Conservation (phyloP, 2,329 filamentous ascomycete genomes). For the Saccharata proteae region DNA sequence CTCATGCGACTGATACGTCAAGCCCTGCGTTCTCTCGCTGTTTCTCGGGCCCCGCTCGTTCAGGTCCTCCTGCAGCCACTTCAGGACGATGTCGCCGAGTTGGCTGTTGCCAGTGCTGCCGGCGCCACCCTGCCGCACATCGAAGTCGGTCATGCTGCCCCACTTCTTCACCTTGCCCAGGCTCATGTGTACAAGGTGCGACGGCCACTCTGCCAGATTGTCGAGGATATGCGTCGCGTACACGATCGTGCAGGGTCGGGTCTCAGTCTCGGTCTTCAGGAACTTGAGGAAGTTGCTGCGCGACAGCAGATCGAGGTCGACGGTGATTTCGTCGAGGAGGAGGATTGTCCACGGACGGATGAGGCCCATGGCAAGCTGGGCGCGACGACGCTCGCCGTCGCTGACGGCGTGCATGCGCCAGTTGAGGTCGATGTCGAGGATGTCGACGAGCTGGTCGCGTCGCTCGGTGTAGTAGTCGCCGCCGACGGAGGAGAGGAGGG, state of each 20-base stretch:
- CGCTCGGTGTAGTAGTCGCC: constrained; percentile 72
- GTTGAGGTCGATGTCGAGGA: constrained; percentile 79
- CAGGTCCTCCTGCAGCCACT: constrained; percentile 76
- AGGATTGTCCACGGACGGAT: constrained; percentile 84
- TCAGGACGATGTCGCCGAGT: constrained; percentile 75
- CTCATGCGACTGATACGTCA: constrained; percentile 47
- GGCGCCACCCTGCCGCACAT: constrained; percentile 29
- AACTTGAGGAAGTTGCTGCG: constrained; percentile 77
- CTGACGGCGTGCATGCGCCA: constrained; percentile 97
- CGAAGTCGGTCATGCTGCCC: constrained; percentile 61
- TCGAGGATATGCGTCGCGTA: constrained; percentile 97
- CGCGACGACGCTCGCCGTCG: constrained; percentile 80
- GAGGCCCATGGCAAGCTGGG: constrained; percentile 93
- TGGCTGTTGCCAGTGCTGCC: constrained; percentile 59
- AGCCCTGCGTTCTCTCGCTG: constrained; percentile 46
- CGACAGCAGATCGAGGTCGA: constrained; percentile 82
- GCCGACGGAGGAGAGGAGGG: constrained; percentile 74
- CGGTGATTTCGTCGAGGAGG: constrained; percentile 90
- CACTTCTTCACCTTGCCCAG: constrained; percentile 78
- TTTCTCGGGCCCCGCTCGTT: constrained; percentile 66
- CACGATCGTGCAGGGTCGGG: constrained; percentile 74
- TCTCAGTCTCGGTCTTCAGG: constrained; percentile 76
- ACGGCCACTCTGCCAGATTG: constrained; percentile 89
- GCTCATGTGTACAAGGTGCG: constrained; percentile 92
- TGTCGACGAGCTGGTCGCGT: constrained; percentile 72